These are phyloP conservation scores for Fusarium clavum DNA, from an alignment of 2,329 filamentous ascomycete species.

Conservation along the genomic window DNA sequence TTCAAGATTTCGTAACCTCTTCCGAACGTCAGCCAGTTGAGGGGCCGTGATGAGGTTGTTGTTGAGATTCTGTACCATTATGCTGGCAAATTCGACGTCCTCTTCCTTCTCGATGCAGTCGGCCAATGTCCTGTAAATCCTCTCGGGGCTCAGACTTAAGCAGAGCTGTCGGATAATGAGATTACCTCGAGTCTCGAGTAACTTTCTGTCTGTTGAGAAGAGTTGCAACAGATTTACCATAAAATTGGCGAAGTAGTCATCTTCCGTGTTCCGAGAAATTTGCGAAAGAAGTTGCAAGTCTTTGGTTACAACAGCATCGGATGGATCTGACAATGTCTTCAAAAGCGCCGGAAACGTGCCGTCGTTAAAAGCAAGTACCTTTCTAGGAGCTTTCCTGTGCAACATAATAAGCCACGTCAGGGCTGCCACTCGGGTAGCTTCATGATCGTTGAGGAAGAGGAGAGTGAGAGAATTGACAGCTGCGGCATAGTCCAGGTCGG, in stretches of 20 bases:
- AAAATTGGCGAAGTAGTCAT: constrained; percentile 97
- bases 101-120: constrained; percentile 98
- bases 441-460: constrained; percentile 95
- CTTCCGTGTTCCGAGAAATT: constrained; percentile 95
- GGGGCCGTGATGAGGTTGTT: constrained; percentile 99
- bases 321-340: constrained; percentile 95
- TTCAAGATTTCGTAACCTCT: constrained; percentile 89
- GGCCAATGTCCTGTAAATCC: constrained; percentile 94
- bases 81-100: constrained; percentile 97
- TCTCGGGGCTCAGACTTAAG: constrained; percentile 89
- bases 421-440: constrained; percentile 92
- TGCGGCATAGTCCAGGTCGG: constrained; percentile 93
- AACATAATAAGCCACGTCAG: constrained; percentile 98
- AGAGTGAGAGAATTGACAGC: constrained; percentile 93
- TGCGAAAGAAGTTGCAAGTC: constrained; percentile 94
- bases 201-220: constrained; percentile 91
- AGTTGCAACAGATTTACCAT: constrained; percentile 97
- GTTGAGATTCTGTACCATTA: constrained; percentile 99
- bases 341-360: constrained; percentile 95
- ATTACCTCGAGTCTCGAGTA: constrained; percentile 93
- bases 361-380: constrained; percentile 95
- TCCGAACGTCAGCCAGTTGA: constrained; percentile 89
- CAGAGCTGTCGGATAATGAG: constrained; percentile 96
- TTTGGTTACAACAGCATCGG: constrained; percentile 94
- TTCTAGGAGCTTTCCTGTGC: constrained; percentile 91